These are phyloP conservation scores for Rostrohypoxylon terebratum DNA, from an alignment of 495 filamentous ascomycete genomes.

Conservation along the genomic window DNA sequence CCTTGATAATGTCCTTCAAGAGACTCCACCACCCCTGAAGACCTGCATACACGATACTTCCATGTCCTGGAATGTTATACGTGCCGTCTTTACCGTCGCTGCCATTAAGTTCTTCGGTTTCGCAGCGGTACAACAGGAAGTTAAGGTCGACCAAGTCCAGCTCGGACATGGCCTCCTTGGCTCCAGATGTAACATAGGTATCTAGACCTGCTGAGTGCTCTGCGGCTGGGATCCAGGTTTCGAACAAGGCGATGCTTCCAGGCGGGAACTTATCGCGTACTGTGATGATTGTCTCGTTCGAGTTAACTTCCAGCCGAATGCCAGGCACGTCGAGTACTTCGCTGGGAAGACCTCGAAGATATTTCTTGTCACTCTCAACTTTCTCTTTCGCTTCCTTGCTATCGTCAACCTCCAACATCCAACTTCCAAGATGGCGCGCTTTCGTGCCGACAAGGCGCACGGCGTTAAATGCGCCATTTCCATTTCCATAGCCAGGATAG, in stretches of 20 bases:
- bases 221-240: slow-evolving; percentile 90
- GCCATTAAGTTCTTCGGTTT: slow-evolving; percentile 88
- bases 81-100: slow-evolving; percentile 84
- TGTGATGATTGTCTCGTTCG: slow-evolving; percentile 79
- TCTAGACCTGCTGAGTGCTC: slow-evolving; percentile 85
- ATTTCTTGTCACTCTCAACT: slow-evolving; percentile 73
- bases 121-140: slow-evolving; percentile 89
- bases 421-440: slow-evolving; percentile 85
- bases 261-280: slow-evolving; percentile 87
- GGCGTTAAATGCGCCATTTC: slow-evolving; percentile 78
- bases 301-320: slow-evolving; percentile 73
- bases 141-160: slow-evolving; percentile 86
- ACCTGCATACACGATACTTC: slow-evolving; percentile 91
- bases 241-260: slow-evolving; percentile 92
- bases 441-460: slow-evolving; percentile 79
- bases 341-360: slow-evolving; percentile 83
- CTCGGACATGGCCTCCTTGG: slow-evolving; percentile 79
- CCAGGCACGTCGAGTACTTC: slow-evolving; percentile 78
- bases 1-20: slow-evolving; percentile 81
- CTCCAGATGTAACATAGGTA: slow-evolving; percentile 83
- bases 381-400: slow-evolving; percentile 71
- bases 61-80: slow-evolving; percentile 86
- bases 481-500: slow-evolving; percentile 86
- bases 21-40: slow-evolving; percentile 99
- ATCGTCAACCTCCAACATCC: slow-evolving; percentile 85